These are phyloP conservation scores for Gautieria morchelliformis DNA, from an alignment of 768 basidiomycete species.

Conservation along the genomic window DNA sequence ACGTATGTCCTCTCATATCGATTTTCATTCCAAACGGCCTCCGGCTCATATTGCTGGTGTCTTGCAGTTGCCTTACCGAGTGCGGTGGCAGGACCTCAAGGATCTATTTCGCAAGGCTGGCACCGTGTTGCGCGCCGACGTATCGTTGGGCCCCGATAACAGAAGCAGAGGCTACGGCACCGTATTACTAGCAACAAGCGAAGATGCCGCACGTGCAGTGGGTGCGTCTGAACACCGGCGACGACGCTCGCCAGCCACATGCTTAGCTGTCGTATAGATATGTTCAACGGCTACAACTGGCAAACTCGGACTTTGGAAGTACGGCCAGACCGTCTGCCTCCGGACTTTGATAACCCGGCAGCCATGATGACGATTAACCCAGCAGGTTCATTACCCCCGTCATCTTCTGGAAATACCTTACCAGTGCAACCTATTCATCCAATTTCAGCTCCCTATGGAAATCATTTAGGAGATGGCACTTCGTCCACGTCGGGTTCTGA, in stretches of 20 bases:
- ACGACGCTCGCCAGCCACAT: background rate
- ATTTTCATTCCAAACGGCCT: background rate
- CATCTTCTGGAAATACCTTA: background rate
- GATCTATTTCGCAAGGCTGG: slow-evolving; percentile 95
- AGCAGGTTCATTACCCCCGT: background rate
- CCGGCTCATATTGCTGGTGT: slow-evolving; percentile 7
- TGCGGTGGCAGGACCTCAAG: slow-evolving; percentile 98
- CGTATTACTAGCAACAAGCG: slow-evolving; percentile 86
- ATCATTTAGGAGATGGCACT: background rate
- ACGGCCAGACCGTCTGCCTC: slow-evolving; percentile 72
- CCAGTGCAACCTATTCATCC: background rate
- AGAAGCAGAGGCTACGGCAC: slow-evolving; percentile 91
- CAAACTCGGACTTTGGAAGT: slow-evolving; percentile 90
- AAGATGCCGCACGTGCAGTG: slow-evolving; percentile 89
- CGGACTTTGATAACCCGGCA: slow-evolving; percentile 39
- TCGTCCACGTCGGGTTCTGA: background rate
- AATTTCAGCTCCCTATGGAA: background rate
- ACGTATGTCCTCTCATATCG: slow-evolving; percentile 45
- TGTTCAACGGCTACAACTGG: slow-evolving; percentile 97
- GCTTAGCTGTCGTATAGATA: slow-evolving; percentile 34
- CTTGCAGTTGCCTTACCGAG: slow-evolving; percentile 82
- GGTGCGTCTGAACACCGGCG: slow-evolving; percentile 17
- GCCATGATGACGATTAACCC: background rate
- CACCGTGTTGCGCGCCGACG: slow-evolving; percentile 72
- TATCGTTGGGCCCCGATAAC: slow-evolving; percentile 79